Evolutionary conservation across 164 flowering plant genomes (phyloP).

Genomic region (Pachysandra terminalis): DNA sequence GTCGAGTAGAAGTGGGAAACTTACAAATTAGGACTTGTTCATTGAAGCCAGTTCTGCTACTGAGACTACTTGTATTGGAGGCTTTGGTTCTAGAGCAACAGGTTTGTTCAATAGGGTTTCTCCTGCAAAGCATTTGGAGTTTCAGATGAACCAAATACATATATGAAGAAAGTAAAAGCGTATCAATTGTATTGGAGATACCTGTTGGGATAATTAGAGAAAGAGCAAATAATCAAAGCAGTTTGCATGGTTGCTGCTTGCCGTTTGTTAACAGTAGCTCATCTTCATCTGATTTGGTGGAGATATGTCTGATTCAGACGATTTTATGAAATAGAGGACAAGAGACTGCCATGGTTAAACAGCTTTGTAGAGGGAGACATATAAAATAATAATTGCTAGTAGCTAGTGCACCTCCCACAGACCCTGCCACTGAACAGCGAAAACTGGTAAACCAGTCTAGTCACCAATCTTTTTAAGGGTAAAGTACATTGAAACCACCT

Average conservation of each 20-base stretch:
- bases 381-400: too few relatives aligned
- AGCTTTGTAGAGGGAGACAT: too few relatives aligned
- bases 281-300: background rate
- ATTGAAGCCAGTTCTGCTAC: slow-evolving; percentile 11
- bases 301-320: background rate
- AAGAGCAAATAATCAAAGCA: slow-evolving; percentile 21
- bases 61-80: background rate
- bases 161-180: background rate
- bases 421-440: too few relatives aligned
- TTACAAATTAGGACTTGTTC: slow-evolving; percentile 12
- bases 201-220: slow-evolving; percentile 24
- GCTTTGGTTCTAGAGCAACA: slow-evolving; percentile 12
- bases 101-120: slow-evolving; percentile 9
- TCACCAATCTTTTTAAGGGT: too few relatives aligned
- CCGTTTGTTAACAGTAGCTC: slow-evolving; percentile 2
- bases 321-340: too few relatives aligned
- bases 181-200: too few relatives aligned
- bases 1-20: slow-evolving; percentile 8
- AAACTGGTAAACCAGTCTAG: too few relatives aligned
- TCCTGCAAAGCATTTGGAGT: slow-evolving; percentile 24
- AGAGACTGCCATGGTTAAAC: too few relatives aligned
- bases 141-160: background rate
- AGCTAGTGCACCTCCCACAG: too few relatives aligned
- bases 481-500: too few relatives aligned
- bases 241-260: slow-evolving; percentile 30